Evolutionary conservation across 2,329 filamentous ascomycete species (phyloP), one percentile per base, ranked within the genome.

Genomic region (Trichoderma polysporum): DNA sequence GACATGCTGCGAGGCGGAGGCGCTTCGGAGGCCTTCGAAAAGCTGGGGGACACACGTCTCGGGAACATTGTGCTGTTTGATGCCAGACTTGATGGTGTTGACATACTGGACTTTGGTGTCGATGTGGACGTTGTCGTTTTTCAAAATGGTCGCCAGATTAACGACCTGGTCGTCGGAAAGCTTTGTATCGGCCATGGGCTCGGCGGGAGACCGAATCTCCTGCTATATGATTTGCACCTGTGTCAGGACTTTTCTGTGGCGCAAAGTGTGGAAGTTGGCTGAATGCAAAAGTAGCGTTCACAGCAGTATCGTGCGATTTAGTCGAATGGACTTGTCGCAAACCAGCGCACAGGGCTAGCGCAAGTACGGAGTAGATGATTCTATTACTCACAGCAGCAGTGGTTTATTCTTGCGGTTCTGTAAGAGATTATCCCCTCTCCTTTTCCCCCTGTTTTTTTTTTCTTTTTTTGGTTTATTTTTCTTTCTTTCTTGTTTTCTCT

Each of bases 31-130:
- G 70, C 90, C 91, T 69, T 97, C 93, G 79, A 97, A 96, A 70
- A 97, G 87, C 67, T 87, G 83, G 29, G 87, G 80, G 72, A 96
- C 86, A 73, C 85, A 86, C 64, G 80, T 79, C 71, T 96, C 92
- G 68, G 93, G 92, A 53, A 97, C 92, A 81, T 93, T 93, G 76
- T 91, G 90, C 79, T 97, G 93, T 79, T 97, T 97, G 83, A 97
- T 97, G 77, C 89, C 87, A 50, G 91, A 93, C 80, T 97, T 97
- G 79, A 94, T 83, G 73, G 83, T 84, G 68, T 88, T 91, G 72
- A 97, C 87, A 63, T 87, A 85, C 70, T 87, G 83, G 70, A 93
- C 85, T 76, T 93, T 93, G 60, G 84, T 80, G 73, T 94, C 91
- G 72, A 92, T 82, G 57, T 88, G 84, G 41, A 56, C 84, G 72